phyloP scores from a whole-genome alignment of 2,329 filamentous ascomycete genomes.

The Colletotrichum lindemuthianum region DNA sequence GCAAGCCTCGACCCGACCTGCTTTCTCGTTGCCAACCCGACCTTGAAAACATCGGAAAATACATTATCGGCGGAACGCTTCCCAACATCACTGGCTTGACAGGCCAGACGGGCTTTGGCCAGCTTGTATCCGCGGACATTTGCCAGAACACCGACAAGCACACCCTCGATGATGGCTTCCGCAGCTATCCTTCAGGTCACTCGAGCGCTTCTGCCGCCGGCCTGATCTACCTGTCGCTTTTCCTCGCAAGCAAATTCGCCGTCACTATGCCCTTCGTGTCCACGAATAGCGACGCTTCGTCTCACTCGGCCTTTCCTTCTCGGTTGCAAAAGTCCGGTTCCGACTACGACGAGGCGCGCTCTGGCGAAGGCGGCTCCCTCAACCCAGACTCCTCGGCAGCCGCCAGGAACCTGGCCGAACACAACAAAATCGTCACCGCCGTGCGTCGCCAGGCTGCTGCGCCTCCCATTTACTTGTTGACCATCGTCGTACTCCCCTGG shows the following conservation, averaged over 20 bases:
- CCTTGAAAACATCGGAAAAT: conserved; percentile 66
- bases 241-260: conserved; percentile 84
- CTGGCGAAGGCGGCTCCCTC: conserved; percentile 24
- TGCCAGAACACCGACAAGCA: conserved; percentile 73
- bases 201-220: conserved; percentile 79
- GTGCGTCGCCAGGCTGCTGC: conserved; percentile 80
- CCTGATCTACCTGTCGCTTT: conserved; percentile 86
- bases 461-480: conserved; percentile 82
- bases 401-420: conserved; percentile 45
- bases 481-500: conserved; percentile 76
- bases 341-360: conserved; percentile 45
- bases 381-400: conserved; percentile 32
- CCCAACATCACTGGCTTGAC: conserved; percentile 26
- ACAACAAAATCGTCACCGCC: conserved; percentile 56
- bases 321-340: conserved; percentile 64
- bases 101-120: conserved; percentile 61
- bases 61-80: conserved; percentile 67
- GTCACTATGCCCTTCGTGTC: conserved; percentile 77
- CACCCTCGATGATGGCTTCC: conserved; percentile 82
- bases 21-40: conserved; percentile 84
- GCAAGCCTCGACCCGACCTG: conserved; percentile 81
- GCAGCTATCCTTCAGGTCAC: conserved; percentile 72
- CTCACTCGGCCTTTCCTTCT: conserved; percentile 78
- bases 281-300: conserved; percentile 54
- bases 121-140: conserved; percentile 78